These are phyloP conservation scores for Phytophthora brassicae DNA, from an alignment of 352 stramenopile genomes.

Conservation along the genomic window DNA sequence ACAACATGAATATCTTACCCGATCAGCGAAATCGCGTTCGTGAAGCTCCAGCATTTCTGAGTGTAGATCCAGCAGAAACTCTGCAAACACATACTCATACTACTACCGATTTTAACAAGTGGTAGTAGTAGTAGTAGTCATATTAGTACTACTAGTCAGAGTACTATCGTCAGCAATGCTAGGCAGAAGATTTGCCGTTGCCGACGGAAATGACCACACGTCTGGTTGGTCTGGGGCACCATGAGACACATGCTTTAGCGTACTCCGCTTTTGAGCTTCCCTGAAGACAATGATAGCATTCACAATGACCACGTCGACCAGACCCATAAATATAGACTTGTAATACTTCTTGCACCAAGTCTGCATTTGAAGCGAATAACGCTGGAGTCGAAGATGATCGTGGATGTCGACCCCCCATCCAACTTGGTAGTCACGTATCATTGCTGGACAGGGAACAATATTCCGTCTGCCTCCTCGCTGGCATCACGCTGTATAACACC, in stretches of 20 bases:
- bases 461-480: background rate
- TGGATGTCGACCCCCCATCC: constrained; percentile 22
- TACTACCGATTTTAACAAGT: no score
- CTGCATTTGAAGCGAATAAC: constrained; percentile 20
- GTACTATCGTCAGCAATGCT: no score
- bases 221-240: no score
- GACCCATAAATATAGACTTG: constrained; percentile 28
- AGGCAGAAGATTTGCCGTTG: no score
- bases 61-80: constrained; percentile 19
- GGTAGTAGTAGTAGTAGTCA: no score
- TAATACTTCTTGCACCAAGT: constrained; percentile 23
- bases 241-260: background rate
- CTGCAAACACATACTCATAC: no score
- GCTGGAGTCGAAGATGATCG: constrained; percentile 19
- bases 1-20: constrained; percentile 2
- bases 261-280: background rate
- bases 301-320: constrained; percentile 29
- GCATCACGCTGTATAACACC: background rate
- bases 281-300: constrained; percentile 22
- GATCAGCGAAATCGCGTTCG: background rate
- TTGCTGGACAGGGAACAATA: background rate
- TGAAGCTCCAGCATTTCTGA: constrained; percentile 2
- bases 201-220: no score
- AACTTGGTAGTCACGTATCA: constrained; percentile 11
- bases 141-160: no score